Conservation (phyloP, 306 rosid species). For the barrel medic (Medicago truncatula) region DNA sequence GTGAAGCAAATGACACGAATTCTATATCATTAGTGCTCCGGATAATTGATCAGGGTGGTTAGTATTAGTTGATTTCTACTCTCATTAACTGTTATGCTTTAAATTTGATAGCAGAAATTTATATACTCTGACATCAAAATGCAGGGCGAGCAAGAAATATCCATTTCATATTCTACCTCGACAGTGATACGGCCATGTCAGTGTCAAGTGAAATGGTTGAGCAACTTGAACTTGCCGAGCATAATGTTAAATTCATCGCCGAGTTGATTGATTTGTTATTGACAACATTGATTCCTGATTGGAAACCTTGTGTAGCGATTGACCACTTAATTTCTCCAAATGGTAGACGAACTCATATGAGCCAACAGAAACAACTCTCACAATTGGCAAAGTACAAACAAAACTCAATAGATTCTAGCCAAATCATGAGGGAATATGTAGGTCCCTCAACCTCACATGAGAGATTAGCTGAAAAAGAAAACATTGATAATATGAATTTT, state of each 20-base stretch:
- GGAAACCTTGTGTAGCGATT: constrained; percentile 31
- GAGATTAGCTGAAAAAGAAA: constrained; percentile 5
- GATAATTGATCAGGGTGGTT: constrained; percentile 21
- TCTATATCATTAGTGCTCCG: constrained; percentile 32
- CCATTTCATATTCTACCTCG: constrained; percentile 29
- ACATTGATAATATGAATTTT: background rate
- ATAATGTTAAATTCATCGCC: constrained; percentile 8
- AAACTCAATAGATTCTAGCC: background rate
- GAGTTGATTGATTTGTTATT: constrained; percentile 30
- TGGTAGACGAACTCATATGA: background rate
- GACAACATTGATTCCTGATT: constrained; percentile 23
- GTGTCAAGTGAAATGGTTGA: constrained; percentile 33
- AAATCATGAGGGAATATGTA: background rate
- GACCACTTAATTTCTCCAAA: constrained; percentile 31
- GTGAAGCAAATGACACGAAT: constrained; percentile 16
- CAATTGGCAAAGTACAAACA: constrained; percentile 8
- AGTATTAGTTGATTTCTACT: constrained; percentile 22
- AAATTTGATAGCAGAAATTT: background rate
- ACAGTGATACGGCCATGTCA: constrained; percentile 23
- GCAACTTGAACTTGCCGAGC: constrained; percentile 31
- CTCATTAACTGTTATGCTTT: background rate
- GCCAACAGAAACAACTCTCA: background rate
- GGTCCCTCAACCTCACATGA: constrained; percentile 7
- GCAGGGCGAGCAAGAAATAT: constrained; percentile 35
- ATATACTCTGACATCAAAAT: constrained; percentile 1